These are phyloP conservation scores for Cercophora scortea DNA, from an alignment of 495 filamentous ascomycete genomes.

Conservation along the genomic window DNA sequence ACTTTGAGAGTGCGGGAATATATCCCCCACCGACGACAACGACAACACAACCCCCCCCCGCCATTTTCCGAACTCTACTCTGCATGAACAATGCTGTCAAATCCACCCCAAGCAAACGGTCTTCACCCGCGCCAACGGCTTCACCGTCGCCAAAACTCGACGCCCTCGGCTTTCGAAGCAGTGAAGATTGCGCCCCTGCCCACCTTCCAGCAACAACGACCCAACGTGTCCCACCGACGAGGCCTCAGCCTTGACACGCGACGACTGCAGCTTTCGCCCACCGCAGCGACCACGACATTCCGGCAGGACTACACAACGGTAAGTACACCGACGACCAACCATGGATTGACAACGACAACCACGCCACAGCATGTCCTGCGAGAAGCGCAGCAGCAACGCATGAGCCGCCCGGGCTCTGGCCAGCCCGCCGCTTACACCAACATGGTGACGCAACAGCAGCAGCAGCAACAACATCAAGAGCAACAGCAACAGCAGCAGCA, in stretches of 20 bases:
- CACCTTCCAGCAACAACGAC: slow-evolving; percentile 38
- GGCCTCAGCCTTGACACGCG: slow-evolving; percentile 73
- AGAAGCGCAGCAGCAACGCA: slow-evolving; percentile 69
- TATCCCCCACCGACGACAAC: slow-evolving; percentile 36
- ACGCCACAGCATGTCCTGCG: slow-evolving; percentile 54
- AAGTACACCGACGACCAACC: slow-evolving; percentile 54
- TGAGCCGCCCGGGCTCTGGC: slow-evolving; percentile 52
- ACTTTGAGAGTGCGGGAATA: slow-evolving; percentile 32
- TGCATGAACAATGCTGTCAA: slow-evolving; percentile 69
- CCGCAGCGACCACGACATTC: slow-evolving; percentile 28
- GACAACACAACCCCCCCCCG: slow-evolving; percentile 2
- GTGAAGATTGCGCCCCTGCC: slow-evolving; percentile 55
- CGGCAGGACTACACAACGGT: slow-evolving; percentile 46
- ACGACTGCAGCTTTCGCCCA: slow-evolving; percentile 39
- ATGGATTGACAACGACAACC: slow-evolving; percentile 44
- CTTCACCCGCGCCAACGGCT: slow-evolving; percentile 62
- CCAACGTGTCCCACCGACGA: slow-evolving; percentile 55
- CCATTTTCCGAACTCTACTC: slow-evolving; percentile 49
- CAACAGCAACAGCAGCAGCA: no score
- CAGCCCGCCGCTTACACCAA: slow-evolving; percentile 18
- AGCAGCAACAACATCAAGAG: slow-evolving; percentile 5
- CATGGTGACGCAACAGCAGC: slow-evolving; percentile 11
- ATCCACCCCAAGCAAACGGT: slow-evolving; percentile 46
- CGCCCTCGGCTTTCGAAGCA: slow-evolving; percentile 65
- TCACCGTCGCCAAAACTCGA: slow-evolving; percentile 86